Evolutionary conservation across 139 green algal genomes (phyloP).

Genomic region (Chlorella vulgaris): DNA sequence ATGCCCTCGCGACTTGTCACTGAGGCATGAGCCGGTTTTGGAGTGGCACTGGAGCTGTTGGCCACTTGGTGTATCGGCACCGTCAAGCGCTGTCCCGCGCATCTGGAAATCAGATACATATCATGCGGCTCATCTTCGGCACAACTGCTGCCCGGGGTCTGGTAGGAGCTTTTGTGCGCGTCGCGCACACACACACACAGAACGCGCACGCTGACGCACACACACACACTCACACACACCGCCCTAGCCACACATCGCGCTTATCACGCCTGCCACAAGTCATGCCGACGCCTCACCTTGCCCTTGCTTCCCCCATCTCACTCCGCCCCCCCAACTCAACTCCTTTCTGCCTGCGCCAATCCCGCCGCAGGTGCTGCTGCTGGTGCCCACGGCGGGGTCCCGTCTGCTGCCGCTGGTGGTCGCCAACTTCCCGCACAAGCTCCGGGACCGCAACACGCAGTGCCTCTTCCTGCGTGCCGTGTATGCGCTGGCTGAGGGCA

Average conservation of each 20-base stretch:
- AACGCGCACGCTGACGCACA: no score
- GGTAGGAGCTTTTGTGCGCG: no score
- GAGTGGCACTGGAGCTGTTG: background rate
- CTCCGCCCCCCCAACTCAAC: background rate
- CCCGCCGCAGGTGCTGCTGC: slow-evolving; percentile 58
- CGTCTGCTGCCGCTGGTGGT: slow-evolving; percentile 64
- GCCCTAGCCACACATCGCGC: no score
- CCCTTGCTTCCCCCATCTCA: background rate
- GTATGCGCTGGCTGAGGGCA: slow-evolving; percentile 62
- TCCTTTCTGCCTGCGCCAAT: background rate
- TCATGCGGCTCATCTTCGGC: no score
- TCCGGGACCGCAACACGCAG: slow-evolving; percentile 64
- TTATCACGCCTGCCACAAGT: no score
- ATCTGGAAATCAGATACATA: no score
- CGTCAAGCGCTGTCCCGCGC: no score
- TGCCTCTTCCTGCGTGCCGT: slow-evolving; percentile 78
- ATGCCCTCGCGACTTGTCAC: no score
- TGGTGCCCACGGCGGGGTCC: slow-evolving; percentile 71
- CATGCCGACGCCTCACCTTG: no score
- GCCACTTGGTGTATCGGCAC: background rate
- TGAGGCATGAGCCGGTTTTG: background rate
- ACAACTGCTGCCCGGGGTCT: no score
- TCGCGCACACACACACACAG: no score
- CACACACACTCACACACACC: no score
- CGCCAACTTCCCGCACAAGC: slow-evolving; percentile 71